These are phyloP conservation scores for Malus fusca DNA, from an alignment of 306 rosid genomes.

Conservation along the genomic window DNA sequence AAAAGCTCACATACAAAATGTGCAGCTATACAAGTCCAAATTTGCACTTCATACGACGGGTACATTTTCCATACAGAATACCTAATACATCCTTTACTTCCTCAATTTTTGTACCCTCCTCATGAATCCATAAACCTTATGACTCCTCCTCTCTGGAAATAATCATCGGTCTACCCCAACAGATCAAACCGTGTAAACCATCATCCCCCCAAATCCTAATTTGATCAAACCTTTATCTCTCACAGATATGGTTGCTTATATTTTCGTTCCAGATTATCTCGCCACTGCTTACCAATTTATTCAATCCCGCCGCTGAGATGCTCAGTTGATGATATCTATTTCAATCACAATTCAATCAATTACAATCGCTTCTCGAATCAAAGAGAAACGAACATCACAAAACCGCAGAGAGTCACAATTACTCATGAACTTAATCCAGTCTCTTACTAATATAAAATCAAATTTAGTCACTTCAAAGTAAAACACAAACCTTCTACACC, in stretches of 20 bases:
- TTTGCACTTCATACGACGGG: neutral
- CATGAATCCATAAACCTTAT: neutral
- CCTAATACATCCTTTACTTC: neutral
- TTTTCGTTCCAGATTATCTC: neutral
- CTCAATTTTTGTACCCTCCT: neutral
- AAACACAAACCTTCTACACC: slow-evolving; percentile 48
- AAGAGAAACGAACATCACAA: neutral
- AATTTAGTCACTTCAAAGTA: neutral
- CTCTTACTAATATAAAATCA: too few relatives aligned
- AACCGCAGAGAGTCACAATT: neutral
- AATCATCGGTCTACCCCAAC: neutral
- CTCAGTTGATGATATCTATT: neutral
- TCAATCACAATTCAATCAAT: neutral
- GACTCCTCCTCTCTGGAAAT: neutral
- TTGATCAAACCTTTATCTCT: neutral
- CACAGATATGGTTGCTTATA: neutral
- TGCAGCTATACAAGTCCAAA: neutral
- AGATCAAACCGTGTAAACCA: neutral
- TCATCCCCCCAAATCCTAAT: neutral
- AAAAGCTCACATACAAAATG: neutral
- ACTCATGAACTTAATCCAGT: neutral
- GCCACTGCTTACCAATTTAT: neutral
- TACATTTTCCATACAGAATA: neutral
- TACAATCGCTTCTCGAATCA: neutral
- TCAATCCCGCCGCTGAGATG: too few relatives aligned